phyloP scores from a whole-genome alignment of 2,329 filamentous ascomycete genomes.

The Trichocomaceae sp. region DNA sequence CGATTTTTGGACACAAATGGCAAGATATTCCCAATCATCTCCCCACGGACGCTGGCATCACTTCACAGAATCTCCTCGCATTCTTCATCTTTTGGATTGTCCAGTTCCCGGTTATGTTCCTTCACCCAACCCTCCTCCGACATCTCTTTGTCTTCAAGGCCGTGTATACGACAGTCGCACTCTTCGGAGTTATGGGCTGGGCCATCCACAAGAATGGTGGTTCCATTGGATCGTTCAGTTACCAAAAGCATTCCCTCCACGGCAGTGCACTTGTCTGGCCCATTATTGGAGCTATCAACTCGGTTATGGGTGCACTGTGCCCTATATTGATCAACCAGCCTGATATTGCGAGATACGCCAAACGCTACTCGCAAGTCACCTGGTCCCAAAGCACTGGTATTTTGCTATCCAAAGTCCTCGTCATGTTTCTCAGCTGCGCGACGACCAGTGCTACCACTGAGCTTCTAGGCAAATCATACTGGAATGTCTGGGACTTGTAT shows the following conservation, averaged over 20 bases:
- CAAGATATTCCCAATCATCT: slow-evolving; percentile 30
- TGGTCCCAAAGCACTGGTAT: slow-evolving; percentile 38
- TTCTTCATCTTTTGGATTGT: slow-evolving; percentile 33
- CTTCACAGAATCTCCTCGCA: slow-evolving; percentile 30
- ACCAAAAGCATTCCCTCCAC: slow-evolving; percentile 2
- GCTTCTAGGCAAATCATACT: slow-evolving; percentile 32
- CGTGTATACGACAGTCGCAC: slow-evolving; percentile 17
- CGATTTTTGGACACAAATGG: slow-evolving; percentile 29
- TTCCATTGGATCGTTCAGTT: slow-evolving; percentile 24
- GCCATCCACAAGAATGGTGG: slow-evolving; percentile 28
- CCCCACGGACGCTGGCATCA: slow-evolving; percentile 26
- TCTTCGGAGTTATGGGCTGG: slow-evolving; percentile 26
- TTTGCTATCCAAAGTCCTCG: slow-evolving; percentile 33
- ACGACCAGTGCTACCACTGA: slow-evolving; percentile 26
- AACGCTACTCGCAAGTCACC: slow-evolving; percentile 30
- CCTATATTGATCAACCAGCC: slow-evolving; percentile 43
- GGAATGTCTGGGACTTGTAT: slow-evolving; percentile 39
- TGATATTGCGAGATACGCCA: slow-evolving; percentile 41
- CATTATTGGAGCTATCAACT: slow-evolving; percentile 35
- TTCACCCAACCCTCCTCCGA: slow-evolving; percentile 34
- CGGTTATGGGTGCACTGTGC: slow-evolving; percentile 39
- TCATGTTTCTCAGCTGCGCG: slow-evolving; percentile 35
- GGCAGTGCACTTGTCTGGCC: slow-evolving; percentile 30
- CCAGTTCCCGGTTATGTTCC: slow-evolving; percentile 33
- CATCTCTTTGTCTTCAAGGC: slow-evolving; percentile 24